phyloP scores from a whole-genome alignment of 2,329 filamentous ascomycete species.

The Elsinoe australis region DNA sequence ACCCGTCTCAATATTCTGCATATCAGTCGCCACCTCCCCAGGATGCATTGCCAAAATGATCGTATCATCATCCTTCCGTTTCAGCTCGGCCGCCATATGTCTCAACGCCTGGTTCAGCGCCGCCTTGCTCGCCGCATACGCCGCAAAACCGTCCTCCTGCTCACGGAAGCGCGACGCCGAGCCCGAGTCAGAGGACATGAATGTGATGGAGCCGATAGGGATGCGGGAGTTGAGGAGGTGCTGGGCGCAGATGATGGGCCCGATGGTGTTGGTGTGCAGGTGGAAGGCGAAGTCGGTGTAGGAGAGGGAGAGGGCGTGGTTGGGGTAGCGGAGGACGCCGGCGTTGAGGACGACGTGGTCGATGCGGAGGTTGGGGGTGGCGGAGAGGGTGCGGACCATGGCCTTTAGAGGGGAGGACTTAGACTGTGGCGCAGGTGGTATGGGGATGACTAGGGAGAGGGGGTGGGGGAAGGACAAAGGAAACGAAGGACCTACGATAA shows the following conservation, averaged over 20 bases:
- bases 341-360: conserved; percentile 52
- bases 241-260: conserved; percentile 51
- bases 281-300: conserved; percentile 49
- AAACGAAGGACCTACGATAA: conserved; percentile 32
- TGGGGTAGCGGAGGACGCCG: conserved; percentile 49
- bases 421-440: neutral
- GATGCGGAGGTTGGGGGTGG: conserved; percentile 38
- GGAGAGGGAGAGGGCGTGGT: conserved; percentile 35
- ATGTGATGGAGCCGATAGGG: conserved; percentile 44
- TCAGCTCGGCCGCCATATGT: conserved; percentile 50
- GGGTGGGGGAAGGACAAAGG: neutral
- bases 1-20: conserved; percentile 45
- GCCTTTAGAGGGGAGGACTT: conserved; percentile 32
- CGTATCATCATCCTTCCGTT: conserved; percentile 43
- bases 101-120: conserved; percentile 50
- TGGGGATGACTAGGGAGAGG: neutral
- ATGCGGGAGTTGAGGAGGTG: conserved; percentile 43
- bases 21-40: conserved; percentile 51
- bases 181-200: conserved; percentile 52
- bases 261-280: conserved; percentile 51
- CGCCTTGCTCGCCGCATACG: conserved; percentile 51
- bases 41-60: conserved; percentile 50
- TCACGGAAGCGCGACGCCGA: conserved; percentile 45
- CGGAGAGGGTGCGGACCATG: conserved; percentile 37
- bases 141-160: conserved; percentile 52